Percentiles rank a stretch among this genome's conserved stretches.
Conservation (phyloP, 2,329 filamentous ascomycete genomes). For the Penicillium sp. region DNA sequence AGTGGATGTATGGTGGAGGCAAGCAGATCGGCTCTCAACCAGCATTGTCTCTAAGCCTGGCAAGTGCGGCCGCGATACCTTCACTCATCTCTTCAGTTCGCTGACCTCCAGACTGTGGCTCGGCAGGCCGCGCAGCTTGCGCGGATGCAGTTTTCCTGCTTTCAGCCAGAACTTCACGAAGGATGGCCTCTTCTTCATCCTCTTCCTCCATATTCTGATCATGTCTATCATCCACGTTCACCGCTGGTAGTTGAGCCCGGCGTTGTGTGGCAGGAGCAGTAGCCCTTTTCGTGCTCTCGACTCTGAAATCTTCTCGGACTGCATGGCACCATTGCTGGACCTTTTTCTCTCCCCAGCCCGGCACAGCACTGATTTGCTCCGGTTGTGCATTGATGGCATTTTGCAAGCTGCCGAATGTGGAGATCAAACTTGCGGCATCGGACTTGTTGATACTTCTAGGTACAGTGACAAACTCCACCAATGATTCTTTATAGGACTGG, state of each 20-base stretch:
- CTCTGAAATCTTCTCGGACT: constrained; percentile 80
- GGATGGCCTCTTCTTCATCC: constrained; percentile 50
- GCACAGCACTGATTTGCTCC: constrained; percentile 80
- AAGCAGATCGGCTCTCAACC: constrained; percentile 13
- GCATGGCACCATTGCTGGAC: constrained; percentile 80
- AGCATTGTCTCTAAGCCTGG: constrained; percentile 50
- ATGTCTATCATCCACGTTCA: constrained; percentile 1
- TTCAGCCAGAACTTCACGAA: constrained; percentile 32
- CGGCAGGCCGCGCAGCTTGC: neutral
- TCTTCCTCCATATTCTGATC: constrained; percentile 14
- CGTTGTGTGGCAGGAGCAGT: constrained; percentile 35
- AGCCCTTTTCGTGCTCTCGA: constrained; percentile 65
- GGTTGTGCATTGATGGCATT: constrained; percentile 83
- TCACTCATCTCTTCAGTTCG: constrained; percentile 48
- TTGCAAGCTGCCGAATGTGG: constrained; percentile 84
- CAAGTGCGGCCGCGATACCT: constrained; percentile 58
- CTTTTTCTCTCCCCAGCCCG: constrained; percentile 94
- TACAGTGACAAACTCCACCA: constrained; percentile 90
- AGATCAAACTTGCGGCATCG: constrained; percentile 84
- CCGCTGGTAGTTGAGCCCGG: constrained; percentile 18
- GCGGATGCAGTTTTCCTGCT: constrained; percentile 20
- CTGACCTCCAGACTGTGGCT: neutral
- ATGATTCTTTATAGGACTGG: constrained; percentile 76
- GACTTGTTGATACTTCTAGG: constrained; percentile 91
- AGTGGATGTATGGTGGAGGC: neutral